phyloP scores from a whole-genome alignment of 176 grass and related monocot species.

The Eleusine indica region DNA sequence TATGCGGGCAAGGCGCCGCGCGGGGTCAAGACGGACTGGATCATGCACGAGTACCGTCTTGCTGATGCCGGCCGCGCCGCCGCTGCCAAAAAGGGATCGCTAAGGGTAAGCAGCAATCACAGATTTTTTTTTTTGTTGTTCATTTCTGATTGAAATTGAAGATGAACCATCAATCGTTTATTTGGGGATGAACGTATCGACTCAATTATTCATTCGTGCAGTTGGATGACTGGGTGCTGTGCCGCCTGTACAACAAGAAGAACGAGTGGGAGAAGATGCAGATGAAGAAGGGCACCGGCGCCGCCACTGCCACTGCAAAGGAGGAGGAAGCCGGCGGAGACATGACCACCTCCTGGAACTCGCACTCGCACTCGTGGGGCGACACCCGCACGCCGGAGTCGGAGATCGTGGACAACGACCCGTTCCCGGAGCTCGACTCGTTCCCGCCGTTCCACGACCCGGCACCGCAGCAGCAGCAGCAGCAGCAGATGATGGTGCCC shows the following conservation, averaged over 20 bases:
- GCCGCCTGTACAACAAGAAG: slow-evolving; percentile 88
- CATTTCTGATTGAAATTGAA: neutral
- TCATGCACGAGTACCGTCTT: slow-evolving; percentile 92
- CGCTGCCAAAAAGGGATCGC: slow-evolving; percentile 50
- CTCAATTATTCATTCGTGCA: slow-evolving; percentile 16
- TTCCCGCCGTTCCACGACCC: slow-evolving; percentile 47
- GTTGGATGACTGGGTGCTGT: slow-evolving; percentile 92
- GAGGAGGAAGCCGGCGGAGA: slow-evolving; percentile 42
- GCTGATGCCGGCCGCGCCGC: slow-evolving; percentile 41
- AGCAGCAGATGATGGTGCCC: slow-evolving; percentile 54
- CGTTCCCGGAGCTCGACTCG: slow-evolving; percentile 49
- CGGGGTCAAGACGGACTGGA: slow-evolving; percentile 88
- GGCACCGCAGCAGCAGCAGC: neutral
- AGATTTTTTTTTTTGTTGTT: neutral
- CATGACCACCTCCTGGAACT: slow-evolving; percentile 46
- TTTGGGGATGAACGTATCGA: neutral
- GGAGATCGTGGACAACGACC: slow-evolving; percentile 64
- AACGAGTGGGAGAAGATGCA: slow-evolving; percentile 87
- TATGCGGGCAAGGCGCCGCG: slow-evolving; percentile 80
- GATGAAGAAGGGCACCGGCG: slow-evolving; percentile 27
- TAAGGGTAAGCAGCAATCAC: slow-evolving; percentile 40
- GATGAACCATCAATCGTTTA: neutral
- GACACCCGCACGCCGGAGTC: slow-evolving; percentile 68
- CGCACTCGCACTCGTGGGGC: slow-evolving; percentile 61
- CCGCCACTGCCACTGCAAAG: neutral